Evolutionary conservation across 768 basidiomycete genomes (phyloP).

Genomic region (Boletellus ananiceps): DNA sequence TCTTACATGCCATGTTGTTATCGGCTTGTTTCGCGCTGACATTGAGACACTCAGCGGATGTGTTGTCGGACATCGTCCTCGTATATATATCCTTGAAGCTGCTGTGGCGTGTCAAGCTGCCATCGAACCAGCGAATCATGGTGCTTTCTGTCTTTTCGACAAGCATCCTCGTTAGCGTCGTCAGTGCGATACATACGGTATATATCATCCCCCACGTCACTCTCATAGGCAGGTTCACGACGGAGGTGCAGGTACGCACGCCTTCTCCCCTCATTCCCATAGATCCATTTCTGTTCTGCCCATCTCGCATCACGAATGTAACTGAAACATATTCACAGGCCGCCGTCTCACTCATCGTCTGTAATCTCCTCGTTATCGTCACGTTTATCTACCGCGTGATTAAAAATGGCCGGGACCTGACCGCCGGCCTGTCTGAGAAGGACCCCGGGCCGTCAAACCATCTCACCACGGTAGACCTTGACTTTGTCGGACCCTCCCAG

Average conservation of each 20-base stretch:
- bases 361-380: conserved; percentile 39
- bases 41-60: conserved; percentile 36
- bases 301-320: too few species aligned
- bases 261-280: neutral
- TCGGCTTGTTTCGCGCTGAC: neutral
- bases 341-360: conserved; percentile 37
- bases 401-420: conserved; percentile 9
- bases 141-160: conserved; percentile 47
- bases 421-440: conserved; percentile 1
- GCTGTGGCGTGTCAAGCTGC: conserved; percentile 40
- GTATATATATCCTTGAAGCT: conserved; percentile 43
- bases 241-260: conserved; percentile 40
- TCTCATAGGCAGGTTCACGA: conserved; percentile 21
- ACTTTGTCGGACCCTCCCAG: conserved; percentile 5
- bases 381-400: conserved; percentile 29
- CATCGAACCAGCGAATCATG: conserved; percentile 37
- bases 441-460: neutral
- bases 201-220: conserved; percentile 33
- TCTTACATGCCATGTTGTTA: too few species aligned
- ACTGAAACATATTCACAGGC: conserved; percentile 17
- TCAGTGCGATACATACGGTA: conserved; percentile 40
- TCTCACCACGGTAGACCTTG: conserved; percentile 28
- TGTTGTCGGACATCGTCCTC: conserved; percentile 43
- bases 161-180: conserved; percentile 46
- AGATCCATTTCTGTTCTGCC: too few species aligned